Conservation (phyloP, 371 early-diverging fungal genomes). For the Conidiobolus coronatus region DNA sequence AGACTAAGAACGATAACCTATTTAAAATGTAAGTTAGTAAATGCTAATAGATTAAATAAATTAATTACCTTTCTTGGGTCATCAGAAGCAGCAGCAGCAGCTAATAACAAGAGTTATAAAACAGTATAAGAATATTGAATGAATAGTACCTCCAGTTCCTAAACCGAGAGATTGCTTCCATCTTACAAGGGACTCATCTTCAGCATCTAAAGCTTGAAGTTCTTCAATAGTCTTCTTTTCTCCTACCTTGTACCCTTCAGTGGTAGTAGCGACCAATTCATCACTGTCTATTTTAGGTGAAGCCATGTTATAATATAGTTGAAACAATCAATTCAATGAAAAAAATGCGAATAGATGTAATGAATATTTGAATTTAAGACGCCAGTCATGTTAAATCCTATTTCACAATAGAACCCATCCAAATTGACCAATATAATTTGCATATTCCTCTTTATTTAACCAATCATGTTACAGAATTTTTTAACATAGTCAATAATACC, state of each 20-base stretch:
- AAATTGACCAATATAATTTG: too few relatives aligned
- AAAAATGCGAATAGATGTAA: too few relatives aligned
- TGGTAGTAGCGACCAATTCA: constrained; percentile 54
- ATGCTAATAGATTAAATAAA: not conserved
- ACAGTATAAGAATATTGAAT: not conserved
- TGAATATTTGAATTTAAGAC: too few relatives aligned
- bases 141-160: constrained; percentile 14
- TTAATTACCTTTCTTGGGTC: constrained; percentile 9
- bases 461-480: too few relatives aligned
- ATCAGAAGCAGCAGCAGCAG: constrained; percentile 4
- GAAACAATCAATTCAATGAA: too few relatives aligned
- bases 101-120: not conserved
- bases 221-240: constrained; percentile 81
- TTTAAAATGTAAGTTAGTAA: not conserved
- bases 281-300: constrained; percentile 15
- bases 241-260: constrained; percentile 54
- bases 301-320: too few relatives aligned
- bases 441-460: too few relatives aligned
- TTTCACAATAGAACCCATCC: too few relatives aligned
- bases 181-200: constrained; percentile 80
- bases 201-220: constrained; percentile 60
- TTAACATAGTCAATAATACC: too few relatives aligned
- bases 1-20: constrained; percentile 21
- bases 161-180: constrained; percentile 92
- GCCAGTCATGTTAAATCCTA: too few relatives aligned